Evolutionary conservation across 2,329 filamentous ascomycete species (phyloP).

Genomic region (Phyllosticta capitalensis): DNA sequence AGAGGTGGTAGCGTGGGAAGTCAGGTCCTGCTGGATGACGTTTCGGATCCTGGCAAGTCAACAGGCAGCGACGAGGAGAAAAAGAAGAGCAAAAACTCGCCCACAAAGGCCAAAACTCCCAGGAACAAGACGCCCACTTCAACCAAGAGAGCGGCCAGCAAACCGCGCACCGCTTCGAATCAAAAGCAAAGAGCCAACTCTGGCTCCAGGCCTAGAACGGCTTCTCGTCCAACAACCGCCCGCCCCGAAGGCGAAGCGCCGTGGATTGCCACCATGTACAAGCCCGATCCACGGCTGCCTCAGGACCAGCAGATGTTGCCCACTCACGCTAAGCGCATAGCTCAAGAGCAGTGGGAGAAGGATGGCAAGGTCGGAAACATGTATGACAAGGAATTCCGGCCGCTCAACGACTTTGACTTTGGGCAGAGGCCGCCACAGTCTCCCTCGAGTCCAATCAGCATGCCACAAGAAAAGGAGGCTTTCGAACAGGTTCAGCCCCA

Average conservation of each 20-base stretch:
- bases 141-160: constrained; percentile 24
- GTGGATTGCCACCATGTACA: constrained; percentile 91
- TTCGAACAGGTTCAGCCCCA: constrained; percentile 15
- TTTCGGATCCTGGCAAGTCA: constrained; percentile 19
- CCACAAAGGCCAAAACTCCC: constrained; percentile 32
- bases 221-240: constrained; percentile 47
- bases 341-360: constrained; percentile 91
- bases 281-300: constrained; percentile 85
- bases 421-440: not conserved
- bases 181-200: constrained; percentile 11
- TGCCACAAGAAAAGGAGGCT: constrained; percentile 16
- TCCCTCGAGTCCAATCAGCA: not conserved
- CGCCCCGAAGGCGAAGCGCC: constrained; percentile 89
- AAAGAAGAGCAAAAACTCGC: constrained; percentile 16
- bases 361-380: constrained; percentile 77
- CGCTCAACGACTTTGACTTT: constrained; percentile 58
- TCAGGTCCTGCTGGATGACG: constrained; percentile 43
- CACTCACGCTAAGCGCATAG: constrained; percentile 80
- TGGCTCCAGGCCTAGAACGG: constrained; percentile 46
- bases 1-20: constrained; percentile 59
- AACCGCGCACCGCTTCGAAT: constrained; percentile 15
- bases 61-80: constrained; percentile 1
- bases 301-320: constrained; percentile 93
- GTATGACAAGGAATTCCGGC: constrained; percentile 81
- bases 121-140: constrained; percentile 28